Evolutionary conservation across 352 stramenopile genomes (phyloP), one percentile per base, ranked within the genome.

Genomic region (Phytophthora tubulina): DNA sequence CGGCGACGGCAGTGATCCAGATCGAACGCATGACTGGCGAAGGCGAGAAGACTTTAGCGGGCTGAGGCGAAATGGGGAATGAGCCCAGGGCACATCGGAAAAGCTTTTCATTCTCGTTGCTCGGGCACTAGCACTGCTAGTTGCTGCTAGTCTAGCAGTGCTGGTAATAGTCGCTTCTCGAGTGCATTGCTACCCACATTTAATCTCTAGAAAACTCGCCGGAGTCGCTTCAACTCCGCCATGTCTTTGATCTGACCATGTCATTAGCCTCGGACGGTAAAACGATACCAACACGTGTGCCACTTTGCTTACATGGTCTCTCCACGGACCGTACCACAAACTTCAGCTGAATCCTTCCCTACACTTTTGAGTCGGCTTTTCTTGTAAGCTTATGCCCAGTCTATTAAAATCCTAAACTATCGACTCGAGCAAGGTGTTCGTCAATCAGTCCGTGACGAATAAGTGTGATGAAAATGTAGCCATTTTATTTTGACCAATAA

Each of bases 41-140:
- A n/a, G 44, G 6, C 44, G 17, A 36, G 42, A 35, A 50, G 30
- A 58, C 55, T 68, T 68, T 57, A 45, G 27, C 6, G 27, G 21
- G 4, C 13, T 41, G 15, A 31, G 52, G 61, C 63, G 31, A 46
- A 61, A 70, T 70, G 57, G 13, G n/a, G 52, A 73, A 67, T 70
- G 45, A 73, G 49, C 42, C 14, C 2, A 33, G 39, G 4, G 6
- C 3, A 44, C 30, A 31, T 32, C 9, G 50, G 46, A n/a, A 17
- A 21, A 62, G 50, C 36, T 51, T 50, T 30, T 27, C 56, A 39
- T 38, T 54, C 33, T 50, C 48, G 17, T 27, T 36, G 51, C 9
- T 13, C 38, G 5, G 30, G 8, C 6, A 52, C 17, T 55, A 46
- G 27, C 21, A 27, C 21, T 27, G 21, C 21, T 27, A 27, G 21